Evolutionary conservation across 2,329 filamentous ascomycete genomes (phyloP).

Genomic region (Colletotrichum nymphaeae): DNA sequence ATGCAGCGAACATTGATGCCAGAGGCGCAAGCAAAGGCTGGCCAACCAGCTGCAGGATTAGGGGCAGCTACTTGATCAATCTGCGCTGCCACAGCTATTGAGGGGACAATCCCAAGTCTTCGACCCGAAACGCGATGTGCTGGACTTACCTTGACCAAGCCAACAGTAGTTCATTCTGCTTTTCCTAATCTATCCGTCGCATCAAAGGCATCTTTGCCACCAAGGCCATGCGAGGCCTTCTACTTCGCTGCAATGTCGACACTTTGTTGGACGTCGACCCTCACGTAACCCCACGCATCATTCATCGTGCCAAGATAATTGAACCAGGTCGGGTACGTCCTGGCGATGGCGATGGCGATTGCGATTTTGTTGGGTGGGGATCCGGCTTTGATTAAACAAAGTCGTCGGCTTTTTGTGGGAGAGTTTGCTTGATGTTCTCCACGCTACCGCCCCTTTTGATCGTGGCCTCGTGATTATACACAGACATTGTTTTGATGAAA

Average conservation of each 20-base stretch:
- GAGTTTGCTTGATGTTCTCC: background rate
- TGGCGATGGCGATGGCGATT: no score
- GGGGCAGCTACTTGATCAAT: background rate
- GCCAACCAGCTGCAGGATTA: background rate
- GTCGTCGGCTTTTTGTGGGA: background rate
- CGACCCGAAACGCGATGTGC: background rate
- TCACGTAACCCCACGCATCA: no score
- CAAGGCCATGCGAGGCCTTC: no score
- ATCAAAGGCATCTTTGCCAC: no score
- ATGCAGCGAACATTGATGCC: background rate
- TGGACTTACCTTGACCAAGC: background rate
- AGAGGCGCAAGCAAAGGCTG: background rate
- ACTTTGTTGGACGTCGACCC: no score
- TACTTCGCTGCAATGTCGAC: no score
- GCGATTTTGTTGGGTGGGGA: no score
- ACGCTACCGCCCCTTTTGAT: background rate
- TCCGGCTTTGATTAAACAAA: background rate
- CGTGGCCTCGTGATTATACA: background rate
- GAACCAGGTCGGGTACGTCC: no score
- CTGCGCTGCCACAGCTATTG: background rate
- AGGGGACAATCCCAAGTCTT: background rate
- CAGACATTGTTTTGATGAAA: background rate
- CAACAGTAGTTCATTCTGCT: no score
- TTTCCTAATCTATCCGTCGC: no score
- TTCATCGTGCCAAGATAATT: no score